A percentile compares a stretch with the other conserved stretches of the same genome.
These are phyloP conservation scores for Fusarium sp. DNA, from an alignment of 2,329 filamentous ascomycete species.

Conservation along the genomic window DNA sequence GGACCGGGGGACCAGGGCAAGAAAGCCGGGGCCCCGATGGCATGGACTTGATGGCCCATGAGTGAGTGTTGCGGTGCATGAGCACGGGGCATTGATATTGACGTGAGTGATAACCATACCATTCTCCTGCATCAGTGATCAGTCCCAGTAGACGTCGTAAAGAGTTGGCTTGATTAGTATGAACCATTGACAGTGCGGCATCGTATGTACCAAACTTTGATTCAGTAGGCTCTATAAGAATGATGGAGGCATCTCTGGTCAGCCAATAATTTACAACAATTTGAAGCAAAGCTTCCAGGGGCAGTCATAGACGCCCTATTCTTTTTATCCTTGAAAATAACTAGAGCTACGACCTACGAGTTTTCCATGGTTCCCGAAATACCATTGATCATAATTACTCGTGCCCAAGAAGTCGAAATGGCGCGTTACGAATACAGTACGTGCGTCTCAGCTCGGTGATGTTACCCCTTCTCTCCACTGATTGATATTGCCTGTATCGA, in stretches of 20 bases:
- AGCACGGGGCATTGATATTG: conserved; percentile 15
- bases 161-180: conserved; percentile 6
- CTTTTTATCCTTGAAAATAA: background rate
- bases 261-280: conserved; percentile 16
- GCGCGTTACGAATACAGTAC: conserved; percentile 30
- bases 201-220: conserved; percentile 8
- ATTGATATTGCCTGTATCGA: conserved; percentile 4
- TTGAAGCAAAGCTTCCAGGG: conserved; percentile 6
- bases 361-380: conserved; percentile 4
- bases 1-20: conserved; percentile 26
- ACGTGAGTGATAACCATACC: conserved; percentile 6
- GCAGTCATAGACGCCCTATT: background rate
- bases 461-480: conserved; percentile 38
- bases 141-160: conserved; percentile 11
- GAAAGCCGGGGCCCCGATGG: conserved; percentile 29
- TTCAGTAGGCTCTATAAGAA: background rate
- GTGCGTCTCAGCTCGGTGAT: conserved; percentile 20
- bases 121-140: conserved; percentile 18
- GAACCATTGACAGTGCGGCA: conserved; percentile 21
- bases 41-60: conserved; percentile 2
- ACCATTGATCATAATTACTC: background rate
- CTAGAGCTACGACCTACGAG: background rate
- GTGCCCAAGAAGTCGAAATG: conserved; percentile 11
- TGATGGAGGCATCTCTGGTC: background rate
- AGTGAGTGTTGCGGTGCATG: conserved; percentile 3